A percentile compares a stretch with the other conserved stretches of the same genome.
These are phyloP conservation scores for Diplodia mutila DNA, from an alignment of 2,329 filamentous ascomycete genomes.

Conservation along the genomic window DNA sequence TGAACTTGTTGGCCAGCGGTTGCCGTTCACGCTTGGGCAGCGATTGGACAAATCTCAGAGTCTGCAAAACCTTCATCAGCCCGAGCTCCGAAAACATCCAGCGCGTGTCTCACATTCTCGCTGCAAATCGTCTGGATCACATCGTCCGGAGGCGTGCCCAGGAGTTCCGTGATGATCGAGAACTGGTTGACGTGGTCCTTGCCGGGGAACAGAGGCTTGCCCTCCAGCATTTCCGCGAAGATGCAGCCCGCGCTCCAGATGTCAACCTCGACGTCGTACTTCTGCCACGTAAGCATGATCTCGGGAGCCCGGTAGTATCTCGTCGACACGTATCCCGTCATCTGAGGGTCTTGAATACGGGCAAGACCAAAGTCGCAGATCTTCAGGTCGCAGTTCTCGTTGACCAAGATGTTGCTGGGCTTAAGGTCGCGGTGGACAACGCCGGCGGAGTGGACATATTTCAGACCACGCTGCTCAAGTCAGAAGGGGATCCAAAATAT, in stretches of 20 bases:
- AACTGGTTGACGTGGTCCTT: constrained; percentile 99
- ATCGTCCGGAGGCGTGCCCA: constrained; percentile 95
- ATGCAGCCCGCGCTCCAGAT: constrained; percentile 99
- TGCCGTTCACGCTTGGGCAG: constrained; percentile 92
- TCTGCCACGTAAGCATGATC: constrained; percentile 99
- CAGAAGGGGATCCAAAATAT: constrained; percentile 29
- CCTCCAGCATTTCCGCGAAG: constrained; percentile 98
- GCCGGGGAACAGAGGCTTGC: constrained; percentile 95
- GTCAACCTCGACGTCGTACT: constrained; percentile 98
- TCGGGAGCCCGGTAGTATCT: constrained; percentile 98
- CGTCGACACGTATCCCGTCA: constrained; percentile 99
- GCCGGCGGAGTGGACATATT: constrained; percentile 98
- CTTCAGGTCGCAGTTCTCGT: constrained; percentile 99
- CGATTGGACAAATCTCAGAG: constrained; percentile 94
- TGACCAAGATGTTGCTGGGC: constrained; percentile 98
- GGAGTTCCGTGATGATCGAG: constrained; percentile 96
- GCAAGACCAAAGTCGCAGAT: constrained; percentile 99
- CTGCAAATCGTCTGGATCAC: constrained; percentile 98
- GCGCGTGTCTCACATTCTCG: constrained; percentile 73
- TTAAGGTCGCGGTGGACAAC: constrained; percentile 98
- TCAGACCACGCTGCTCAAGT: constrained; percentile 77
- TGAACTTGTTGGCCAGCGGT: constrained; percentile 86
- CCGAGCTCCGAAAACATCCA: constrained; percentile 13
- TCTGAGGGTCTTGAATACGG: constrained; percentile 97
- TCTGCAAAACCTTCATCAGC: constrained; percentile 58